Evolutionary conservation across 2,329 filamentous ascomycete species (phyloP).

Genomic region (Botryotinia convoluta): DNA sequence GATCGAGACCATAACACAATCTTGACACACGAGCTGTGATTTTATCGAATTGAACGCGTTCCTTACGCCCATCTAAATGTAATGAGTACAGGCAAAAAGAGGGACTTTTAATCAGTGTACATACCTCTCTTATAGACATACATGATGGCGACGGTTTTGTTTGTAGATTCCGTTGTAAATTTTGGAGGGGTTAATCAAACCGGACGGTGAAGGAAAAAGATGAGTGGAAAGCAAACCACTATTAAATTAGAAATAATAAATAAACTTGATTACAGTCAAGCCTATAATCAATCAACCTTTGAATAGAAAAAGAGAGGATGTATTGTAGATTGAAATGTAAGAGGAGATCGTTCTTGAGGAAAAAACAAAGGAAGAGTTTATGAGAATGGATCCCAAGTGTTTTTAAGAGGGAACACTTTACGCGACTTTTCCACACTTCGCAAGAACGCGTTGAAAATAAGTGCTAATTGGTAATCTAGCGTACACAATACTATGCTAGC

Average conservation of each 20-base stretch:
- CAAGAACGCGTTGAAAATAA: conserved; percentile 21
- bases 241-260: conserved; percentile 1
- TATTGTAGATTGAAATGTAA: conserved; percentile 5
- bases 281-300: background rate
- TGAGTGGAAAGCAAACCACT: conserved; percentile 5
- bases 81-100: background rate
- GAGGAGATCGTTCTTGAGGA: conserved; percentile 14
- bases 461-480: conserved; percentile 18
- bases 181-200: conserved; percentile 22
- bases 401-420: conserved; percentile 23
- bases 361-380: conserved; percentile 14
- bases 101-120: conserved; percentile 22
- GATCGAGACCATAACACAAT: conserved; percentile 94
- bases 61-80: conserved; percentile 87
- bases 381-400: conserved; percentile 20
- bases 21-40: conserved; percentile 98
- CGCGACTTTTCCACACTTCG: conserved; percentile 20
- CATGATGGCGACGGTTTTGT: conserved; percentile 34
- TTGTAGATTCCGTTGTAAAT: conserved; percentile 19
- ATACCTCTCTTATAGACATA: conserved; percentile 41
- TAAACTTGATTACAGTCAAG: background rate
- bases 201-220: background rate
- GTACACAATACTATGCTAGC: background rate
- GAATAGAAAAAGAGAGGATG: background rate
- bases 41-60: conserved; percentile 99